Percentiles rank a stretch among this genome's conserved stretches.
Evolutionary conservation across 169 alveolate species (phyloP).

Genomic region (Plasmodium reichenowi): DNA sequence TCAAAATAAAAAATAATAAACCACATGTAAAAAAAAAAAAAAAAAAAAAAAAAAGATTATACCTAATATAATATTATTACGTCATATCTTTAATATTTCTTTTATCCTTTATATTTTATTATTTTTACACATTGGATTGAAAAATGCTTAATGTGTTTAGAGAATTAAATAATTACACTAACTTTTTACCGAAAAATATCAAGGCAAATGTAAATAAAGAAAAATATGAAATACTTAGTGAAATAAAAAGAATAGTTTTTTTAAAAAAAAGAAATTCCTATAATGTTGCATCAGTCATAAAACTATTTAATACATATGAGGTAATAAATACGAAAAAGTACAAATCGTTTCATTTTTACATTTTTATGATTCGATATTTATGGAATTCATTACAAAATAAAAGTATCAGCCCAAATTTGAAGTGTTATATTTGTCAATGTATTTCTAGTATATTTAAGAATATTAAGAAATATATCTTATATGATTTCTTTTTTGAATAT

Average conservation of each 20-base stretch:
- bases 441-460: conserved; percentile 47
- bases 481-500: conserved; percentile 67
- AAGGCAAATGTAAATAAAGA: conserved; percentile 63
- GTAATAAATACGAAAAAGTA: conserved; percentile 48
- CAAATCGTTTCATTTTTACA: conserved; percentile 58
- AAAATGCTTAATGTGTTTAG: conserved; percentile 53
- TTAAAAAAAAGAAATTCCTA: conserved; percentile 47
- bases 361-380: conserved; percentile 66
- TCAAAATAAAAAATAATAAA: too few species aligned
- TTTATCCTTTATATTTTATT: not conserved
- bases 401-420: conserved; percentile 51
- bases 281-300: conserved; percentile 48
- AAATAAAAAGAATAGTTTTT: conserved; percentile 38
- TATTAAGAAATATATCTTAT: conserved; percentile 48
- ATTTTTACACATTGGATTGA: not conserved
- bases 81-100: too few species aligned
- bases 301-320: conserved; percentile 49
- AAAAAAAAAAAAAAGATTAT: not conserved
- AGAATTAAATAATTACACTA: conserved; percentile 64
- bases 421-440: conserved; percentile 48
- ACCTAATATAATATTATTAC: too few species aligned
- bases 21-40: conserved; percentile 1
- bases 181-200: conserved; percentile 48
- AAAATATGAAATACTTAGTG: conserved; percentile 44
- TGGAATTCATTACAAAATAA: conserved; percentile 58